Base-by-base conservation (phyloP, 2,329 filamentous ascomycete species). In the Berkeleyomyces basicola region DNA sequence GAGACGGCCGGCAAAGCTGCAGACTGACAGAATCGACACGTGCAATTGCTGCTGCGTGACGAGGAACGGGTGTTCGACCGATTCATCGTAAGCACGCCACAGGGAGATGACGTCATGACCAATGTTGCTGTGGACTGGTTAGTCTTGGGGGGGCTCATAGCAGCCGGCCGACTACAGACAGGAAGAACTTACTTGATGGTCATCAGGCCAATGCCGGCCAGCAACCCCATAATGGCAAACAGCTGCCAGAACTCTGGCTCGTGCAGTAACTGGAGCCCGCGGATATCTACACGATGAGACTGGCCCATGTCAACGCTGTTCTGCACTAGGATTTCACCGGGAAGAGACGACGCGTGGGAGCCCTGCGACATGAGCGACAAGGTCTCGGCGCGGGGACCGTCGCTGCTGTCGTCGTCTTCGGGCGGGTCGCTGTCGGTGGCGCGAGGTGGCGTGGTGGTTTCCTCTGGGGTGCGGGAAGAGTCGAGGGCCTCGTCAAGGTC, bases 131-230 rank as follows among this genome's bases (percentile, higher is more conserved):
- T 11, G 68, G 2, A 10, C n/a, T 39, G 31, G 49, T 9, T 58
- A 31, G 11, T 62, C 61, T 58, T 55, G 9, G 1, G 14, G 14
- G 6, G 9, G 40, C 5, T 49, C 44, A 37, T 51, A 4, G 43
- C 44, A 0, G 37, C 14, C 1, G 1, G n/a, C 31, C 47, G 23
- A n/a, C 37, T 14, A 14, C 11, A 16, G 23, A 1, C 1, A 55
- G 9, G 37, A 33, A 6, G 47, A 33, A 77, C 87, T 73, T 79
- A 95, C 90, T 99, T 99, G 75, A 99, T 99, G 0, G 92, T 97
- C 93, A 99, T 99, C 67, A 99, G 76, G 9, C 93, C 93, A 68
- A 96, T 87, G 61, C 93, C 93, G 4, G 90, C 90, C 66, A 97
- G 77, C n/a, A 96, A 81, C 46, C 86, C 90, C 81, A 99, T 88